Percentiles rank a stretch among this genome's conserved stretches.
Evolutionary conservation across 2,329 filamentous ascomycete species (phyloP).

Genomic region (Sporothrix mexicana): DNA sequence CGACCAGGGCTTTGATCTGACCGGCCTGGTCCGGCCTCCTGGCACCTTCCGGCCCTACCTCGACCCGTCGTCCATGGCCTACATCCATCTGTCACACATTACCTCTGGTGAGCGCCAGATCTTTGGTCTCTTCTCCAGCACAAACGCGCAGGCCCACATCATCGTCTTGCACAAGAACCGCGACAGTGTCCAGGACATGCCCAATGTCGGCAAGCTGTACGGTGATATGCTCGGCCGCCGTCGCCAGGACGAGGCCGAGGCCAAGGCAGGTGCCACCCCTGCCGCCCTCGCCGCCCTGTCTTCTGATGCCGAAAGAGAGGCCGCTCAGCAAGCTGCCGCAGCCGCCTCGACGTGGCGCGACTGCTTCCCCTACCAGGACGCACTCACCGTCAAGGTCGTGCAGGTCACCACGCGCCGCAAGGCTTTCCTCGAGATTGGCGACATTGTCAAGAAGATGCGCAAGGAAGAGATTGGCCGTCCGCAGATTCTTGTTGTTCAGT

Average conservation of each 20-base stretch:
- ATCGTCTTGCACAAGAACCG: constrained; percentile 84
- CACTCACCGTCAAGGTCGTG: constrained; percentile 80
- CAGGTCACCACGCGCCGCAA: constrained; percentile 91
- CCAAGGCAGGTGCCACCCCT: constrained; percentile 21
- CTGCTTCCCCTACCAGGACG: constrained; percentile 85
- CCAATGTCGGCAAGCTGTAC: constrained; percentile 90
- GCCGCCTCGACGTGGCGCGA: constrained; percentile 76
- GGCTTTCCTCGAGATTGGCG: constrained; percentile 84
- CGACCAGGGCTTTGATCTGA: constrained; percentile 90
- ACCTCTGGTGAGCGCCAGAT: constrained; percentile 88
- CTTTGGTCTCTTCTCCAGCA: constrained; percentile 90
- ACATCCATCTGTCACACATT: constrained; percentile 92
- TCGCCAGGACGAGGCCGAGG: constrained; percentile 61
- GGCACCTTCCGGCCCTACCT: constrained; percentile 72
- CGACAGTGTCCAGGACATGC: constrained; percentile 79
- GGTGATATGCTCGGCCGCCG: constrained; percentile 72
- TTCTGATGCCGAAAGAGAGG: constrained; percentile 33
- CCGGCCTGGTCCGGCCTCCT: constrained; percentile 69
- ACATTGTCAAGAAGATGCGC: constrained; percentile 86
- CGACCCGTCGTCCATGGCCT: constrained; percentile 73
- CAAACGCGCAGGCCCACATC: constrained; percentile 78
- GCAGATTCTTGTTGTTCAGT: constrained; percentile 86
- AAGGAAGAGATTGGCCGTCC: constrained; percentile 80
- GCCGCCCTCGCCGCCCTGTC: constrained; percentile 16
- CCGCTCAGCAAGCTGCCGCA: constrained; percentile 61